phyloP scores from a whole-genome alignment of 345 rosid species.

The Citrus maxima region DNA sequence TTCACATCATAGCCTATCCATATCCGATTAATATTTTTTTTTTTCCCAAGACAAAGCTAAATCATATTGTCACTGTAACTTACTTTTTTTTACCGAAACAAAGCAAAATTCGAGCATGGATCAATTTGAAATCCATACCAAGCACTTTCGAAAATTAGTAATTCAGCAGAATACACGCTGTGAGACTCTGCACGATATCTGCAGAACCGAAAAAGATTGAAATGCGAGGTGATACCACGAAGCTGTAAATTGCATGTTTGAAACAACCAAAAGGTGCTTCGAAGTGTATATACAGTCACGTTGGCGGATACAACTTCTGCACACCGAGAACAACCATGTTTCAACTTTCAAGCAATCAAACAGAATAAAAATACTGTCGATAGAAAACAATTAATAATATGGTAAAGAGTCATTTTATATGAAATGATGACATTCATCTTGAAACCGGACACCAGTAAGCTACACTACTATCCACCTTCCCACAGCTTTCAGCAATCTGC shows the following conservation, averaged over 20 bases:
- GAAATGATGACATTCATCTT: not conserved
- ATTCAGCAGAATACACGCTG: not conserved
- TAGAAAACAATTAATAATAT: constrained; percentile 6
- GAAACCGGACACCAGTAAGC: constrained; percentile 6
- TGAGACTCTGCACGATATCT: not conserved
- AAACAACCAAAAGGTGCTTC: constrained; percentile 1
- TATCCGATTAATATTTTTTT: no score
- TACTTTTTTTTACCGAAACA: no score
- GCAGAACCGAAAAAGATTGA: not conserved
- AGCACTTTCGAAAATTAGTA: not conserved
- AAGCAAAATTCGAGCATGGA: no score
- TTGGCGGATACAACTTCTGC: constrained; percentile 2
- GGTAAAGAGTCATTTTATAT: constrained; percentile 15
- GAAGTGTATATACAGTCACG: not conserved
- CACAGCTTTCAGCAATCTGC: not conserved
- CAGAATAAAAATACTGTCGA: constrained; percentile 5
- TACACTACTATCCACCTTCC: not conserved
- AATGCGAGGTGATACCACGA: not conserved
- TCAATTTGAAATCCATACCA: no score
- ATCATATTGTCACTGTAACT: no score
- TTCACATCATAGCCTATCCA: no score
- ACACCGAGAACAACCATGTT: constrained; percentile 4
- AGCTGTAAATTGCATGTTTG: not conserved
- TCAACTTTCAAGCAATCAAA: not conserved
- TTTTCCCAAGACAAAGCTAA: no score